A percentile compares a stretch with the other conserved stretches of the same genome.
Conservation (phyloP, 371 early-diverging fungal species). For the Amoeboaphelidium occidentale region DNA sequence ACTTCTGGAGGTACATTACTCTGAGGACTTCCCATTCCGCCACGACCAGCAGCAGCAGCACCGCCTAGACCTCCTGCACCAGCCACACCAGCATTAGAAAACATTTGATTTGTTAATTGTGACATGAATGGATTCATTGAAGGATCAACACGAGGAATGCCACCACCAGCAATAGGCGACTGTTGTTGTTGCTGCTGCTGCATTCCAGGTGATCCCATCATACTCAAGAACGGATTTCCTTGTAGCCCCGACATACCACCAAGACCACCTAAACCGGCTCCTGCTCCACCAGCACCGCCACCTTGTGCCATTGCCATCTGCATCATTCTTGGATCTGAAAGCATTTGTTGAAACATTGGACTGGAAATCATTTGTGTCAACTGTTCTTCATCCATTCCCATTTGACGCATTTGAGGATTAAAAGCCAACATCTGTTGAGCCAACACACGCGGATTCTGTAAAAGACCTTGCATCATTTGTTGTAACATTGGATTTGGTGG, state of each 20-base stretch:
- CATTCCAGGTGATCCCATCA: not conserved
- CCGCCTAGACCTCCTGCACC: not conserved
- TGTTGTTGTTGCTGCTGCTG: not conserved
- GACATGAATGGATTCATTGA: not conserved
- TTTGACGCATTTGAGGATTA: not conserved
- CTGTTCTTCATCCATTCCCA: too few species aligned
- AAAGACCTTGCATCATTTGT: constrained; percentile 26
- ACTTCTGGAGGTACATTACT: constrained; percentile 57
- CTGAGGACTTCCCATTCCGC: constrained; percentile 7
- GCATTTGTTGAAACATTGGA: constrained; percentile 39
- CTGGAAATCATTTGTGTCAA: too few species aligned
- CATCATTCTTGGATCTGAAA: constrained; percentile 56
- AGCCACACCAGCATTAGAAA: constrained; percentile 7
- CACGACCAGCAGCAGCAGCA: constrained; percentile 1
- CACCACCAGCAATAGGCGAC: constrained; percentile 1
- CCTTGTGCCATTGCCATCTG: constrained; percentile 50
- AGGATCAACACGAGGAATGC: constrained; percentile 11
- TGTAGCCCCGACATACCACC: constrained; percentile 10
- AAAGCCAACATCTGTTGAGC: not conserved
- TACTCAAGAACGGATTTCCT: not conserved
- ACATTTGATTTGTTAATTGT: too few species aligned
- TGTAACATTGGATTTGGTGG: constrained; percentile 58
- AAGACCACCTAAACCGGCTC: constrained; percentile 13
- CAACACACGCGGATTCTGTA: constrained; percentile 25
- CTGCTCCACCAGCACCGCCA: constrained; percentile 28